These are phyloP conservation scores for Phytophthora aleatoria DNA, from an alignment of 352 stramenopile species.

Conservation along the genomic window DNA sequence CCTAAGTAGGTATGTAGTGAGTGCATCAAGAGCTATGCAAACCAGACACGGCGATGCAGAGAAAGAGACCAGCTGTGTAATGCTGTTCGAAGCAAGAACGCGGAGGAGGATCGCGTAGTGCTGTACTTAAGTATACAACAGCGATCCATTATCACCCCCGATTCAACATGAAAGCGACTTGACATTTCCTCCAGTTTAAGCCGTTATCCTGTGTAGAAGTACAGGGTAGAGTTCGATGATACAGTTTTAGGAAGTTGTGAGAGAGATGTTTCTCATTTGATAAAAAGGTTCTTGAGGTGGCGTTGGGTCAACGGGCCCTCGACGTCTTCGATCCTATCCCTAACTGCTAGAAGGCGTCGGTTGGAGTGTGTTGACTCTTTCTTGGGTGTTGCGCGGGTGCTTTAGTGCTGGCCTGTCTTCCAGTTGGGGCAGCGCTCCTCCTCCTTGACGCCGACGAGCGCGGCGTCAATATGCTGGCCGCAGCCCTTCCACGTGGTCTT, in stretches of 20 bases:
- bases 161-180: conserved; percentile 6
- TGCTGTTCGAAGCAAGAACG: neutral
- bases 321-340: conserved; percentile 12
- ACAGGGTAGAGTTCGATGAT: no score
- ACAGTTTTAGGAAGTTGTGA: neutral
- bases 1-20: conserved; percentile 22
- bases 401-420: conserved; percentile 61
- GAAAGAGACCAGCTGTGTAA: neutral
- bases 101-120: neutral
- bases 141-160: conserved; percentile 1
- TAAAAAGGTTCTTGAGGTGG: conserved; percentile 1
- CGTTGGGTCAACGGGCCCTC: neutral
- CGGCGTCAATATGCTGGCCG: conserved; percentile 60
- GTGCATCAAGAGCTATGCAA: conserved; percentile 8
- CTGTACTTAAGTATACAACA: conserved; percentile 1
- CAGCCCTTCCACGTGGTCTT: conserved; percentile 71
- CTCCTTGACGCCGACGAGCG: conserved; percentile 49
- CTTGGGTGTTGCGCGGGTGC: neutral
- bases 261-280: neutral
- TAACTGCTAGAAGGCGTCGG: conserved; percentile 9
- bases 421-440: conserved; percentile 55
- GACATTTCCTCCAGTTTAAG: no score
- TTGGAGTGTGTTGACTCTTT: neutral
- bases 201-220: no score
- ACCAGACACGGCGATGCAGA: neutral